Percentiles rank a stretch among this genome's conserved stretches.
Conservation (phyloP, 768 basidiomycete genomes). For the Astraeus odoratus region DNA sequence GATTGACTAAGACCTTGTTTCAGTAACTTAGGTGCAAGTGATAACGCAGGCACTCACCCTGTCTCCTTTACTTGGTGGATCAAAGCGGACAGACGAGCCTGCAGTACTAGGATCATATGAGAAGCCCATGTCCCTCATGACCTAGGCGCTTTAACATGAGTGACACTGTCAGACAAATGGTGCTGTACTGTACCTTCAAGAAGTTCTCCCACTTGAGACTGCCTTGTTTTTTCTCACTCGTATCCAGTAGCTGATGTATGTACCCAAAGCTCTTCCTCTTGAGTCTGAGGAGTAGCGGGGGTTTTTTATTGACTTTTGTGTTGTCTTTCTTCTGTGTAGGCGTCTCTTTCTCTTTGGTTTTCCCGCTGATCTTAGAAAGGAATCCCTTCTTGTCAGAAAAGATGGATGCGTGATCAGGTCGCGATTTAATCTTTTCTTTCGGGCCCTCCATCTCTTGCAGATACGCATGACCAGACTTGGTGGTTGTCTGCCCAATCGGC, state of each 20-base stretch:
- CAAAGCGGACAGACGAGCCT: slow-evolving; percentile 77
- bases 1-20: neutral
- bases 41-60: slow-evolving; percentile 27
- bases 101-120: slow-evolving; percentile 66
- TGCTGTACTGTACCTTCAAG: slow-evolving; percentile 44
- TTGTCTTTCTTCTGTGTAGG: slow-evolving; percentile 25
- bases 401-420: slow-evolving; percentile 50
- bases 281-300: slow-evolving; percentile 50
- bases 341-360: slow-evolving; percentile 32
- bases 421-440: slow-evolving; percentile 67
- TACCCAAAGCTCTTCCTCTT: slow-evolving; percentile 50
- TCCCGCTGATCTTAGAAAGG: slow-evolving; percentile 40
- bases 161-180: neutral
- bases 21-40: neutral
- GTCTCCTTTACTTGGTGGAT: slow-evolving; percentile 54
- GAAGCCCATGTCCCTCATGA: slow-evolving; percentile 79
- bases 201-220: slow-evolving; percentile 79
- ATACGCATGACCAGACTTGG: slow-evolving; percentile 69
- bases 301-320: slow-evolving; percentile 29
- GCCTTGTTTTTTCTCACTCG: slow-evolving; percentile 49
- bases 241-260: slow-evolving; percentile 61
- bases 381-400: slow-evolving; percentile 42
- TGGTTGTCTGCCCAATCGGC: slow-evolving; percentile 41
- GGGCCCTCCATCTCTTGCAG: slow-evolving; percentile 42
- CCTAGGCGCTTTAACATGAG: slow-evolving; percentile 29